Evolutionary conservation across 495 filamentous ascomycete genomes (phyloP), one percentile per base, ranked within the genome.

Genomic region (Aspergillus homomorphus): DNA sequence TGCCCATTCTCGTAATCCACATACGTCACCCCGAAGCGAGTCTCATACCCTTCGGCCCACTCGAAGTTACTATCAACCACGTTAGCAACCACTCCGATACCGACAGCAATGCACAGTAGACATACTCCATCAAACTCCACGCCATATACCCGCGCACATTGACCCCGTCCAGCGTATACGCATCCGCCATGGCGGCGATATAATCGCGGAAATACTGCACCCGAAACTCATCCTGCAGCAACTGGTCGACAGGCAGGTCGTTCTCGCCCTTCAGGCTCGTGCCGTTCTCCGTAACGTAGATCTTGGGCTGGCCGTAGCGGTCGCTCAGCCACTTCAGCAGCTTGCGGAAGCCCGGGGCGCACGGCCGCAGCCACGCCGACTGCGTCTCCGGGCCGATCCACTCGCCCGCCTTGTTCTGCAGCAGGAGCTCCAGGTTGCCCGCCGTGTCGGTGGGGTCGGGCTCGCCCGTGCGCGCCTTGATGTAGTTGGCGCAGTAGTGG

Each of bases 261-360:
- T 88, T 92, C 79, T 91, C 89, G 44, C 87, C 87, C 66, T 89
- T 87, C 64, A 90, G 74, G 60, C 84, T 86, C 3, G 89, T 91
- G 19, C 89, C 88, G 72, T 89, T 91, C 79, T 91, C 89, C 0
- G 89, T 93, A 55, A 91, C 87, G 69, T 89, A 90, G 70, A 92
- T 89, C 66, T 84, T 83, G 22, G 89, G 88, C 59, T 84, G 72
- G 38, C 77, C 80, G 71, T 91, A 92, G 5, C 89, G 81, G 64
- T 89, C 86, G 70, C 83, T 87, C 56, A 93, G 80, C 89, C 89
- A 93, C 66, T 84, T 84, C 61, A 92, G 77, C 56, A 92, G 77
- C 64, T 89, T 85, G 50, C 87, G 80, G 81, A 91, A 93, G 0
- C 88, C 89, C 44, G 83, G 73, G 1, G 87, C 80, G 62, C 84